Percentiles rank a stretch among this genome's conserved stretches.
phyloP scores from a whole-genome alignment of 441 rosid species.

The Arabidopsis lyrata region DNA sequence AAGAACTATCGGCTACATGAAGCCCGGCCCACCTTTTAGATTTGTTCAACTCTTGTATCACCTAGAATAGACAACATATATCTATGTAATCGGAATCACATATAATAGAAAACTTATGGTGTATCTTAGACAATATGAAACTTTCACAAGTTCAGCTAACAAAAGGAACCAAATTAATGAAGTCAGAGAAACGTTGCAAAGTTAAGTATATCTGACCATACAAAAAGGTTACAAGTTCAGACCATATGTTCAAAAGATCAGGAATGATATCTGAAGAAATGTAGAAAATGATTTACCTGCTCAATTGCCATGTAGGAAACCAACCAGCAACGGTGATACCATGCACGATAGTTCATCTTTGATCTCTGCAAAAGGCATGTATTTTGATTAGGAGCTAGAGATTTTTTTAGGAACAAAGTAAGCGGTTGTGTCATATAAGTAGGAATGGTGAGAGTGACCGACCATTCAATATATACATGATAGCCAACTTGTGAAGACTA shows the following conservation, averaged over 20 bases:
- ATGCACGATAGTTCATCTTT: slow-evolving; percentile 96
- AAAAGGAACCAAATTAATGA: slow-evolving; percentile 24
- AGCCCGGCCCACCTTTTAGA: slow-evolving; percentile 81
- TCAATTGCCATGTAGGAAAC: slow-evolving; percentile 79
- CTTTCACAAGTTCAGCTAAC: slow-evolving; percentile 24
- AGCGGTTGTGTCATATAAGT: neutral
- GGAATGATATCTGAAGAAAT: slow-evolving; percentile 3
- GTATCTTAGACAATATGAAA: slow-evolving; percentile 27
- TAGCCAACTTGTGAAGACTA: slow-evolving; percentile 34
- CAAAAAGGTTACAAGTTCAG: neutral
- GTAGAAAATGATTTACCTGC: slow-evolving; percentile 57
- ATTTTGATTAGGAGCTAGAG: neutral
- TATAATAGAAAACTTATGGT: slow-evolving; percentile 24
- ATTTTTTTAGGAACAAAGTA: neutral
- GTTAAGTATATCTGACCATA: neutral
- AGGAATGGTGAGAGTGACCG: neutral
- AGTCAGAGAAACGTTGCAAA: slow-evolving; percentile 1
- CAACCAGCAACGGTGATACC: slow-evolving; percentile 98
- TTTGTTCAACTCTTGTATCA: slow-evolving; percentile 67
- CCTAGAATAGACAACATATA: slow-evolving; percentile 53
- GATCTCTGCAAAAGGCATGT: slow-evolving; percentile 62
- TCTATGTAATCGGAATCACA: slow-evolving; percentile 6
- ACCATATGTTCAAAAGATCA: neutral
- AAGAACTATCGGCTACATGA: slow-evolving; percentile 89
- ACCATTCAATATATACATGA: neutral